phyloP scores from a whole-genome alignment of 305 asterid genomes.

The Rubia balearica region DNA sequence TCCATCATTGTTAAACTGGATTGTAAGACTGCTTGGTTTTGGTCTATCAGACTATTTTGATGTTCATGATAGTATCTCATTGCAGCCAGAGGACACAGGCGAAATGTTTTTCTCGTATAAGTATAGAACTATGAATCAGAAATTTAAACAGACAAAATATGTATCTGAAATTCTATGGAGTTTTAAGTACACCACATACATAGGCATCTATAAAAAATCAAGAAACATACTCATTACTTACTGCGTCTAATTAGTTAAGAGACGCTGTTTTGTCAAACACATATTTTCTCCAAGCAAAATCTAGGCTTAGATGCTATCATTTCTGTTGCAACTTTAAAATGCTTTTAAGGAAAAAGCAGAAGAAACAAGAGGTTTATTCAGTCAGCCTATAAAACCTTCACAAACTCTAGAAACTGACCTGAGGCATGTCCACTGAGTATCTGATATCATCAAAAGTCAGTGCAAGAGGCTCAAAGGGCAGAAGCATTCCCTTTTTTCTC shows the following conservation, averaged over 20 bases:
- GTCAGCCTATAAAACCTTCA: background rate
- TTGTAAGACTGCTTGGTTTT: background rate
- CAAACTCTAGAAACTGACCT: constrained; percentile 25
- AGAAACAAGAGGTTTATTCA: too few species aligned
- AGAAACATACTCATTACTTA: background rate
- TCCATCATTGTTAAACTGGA: background rate
- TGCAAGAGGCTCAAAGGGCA: constrained; percentile 68
- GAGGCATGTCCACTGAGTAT: constrained; percentile 73
- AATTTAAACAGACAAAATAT: background rate
- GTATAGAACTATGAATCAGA: background rate
- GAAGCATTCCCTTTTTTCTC: constrained; percentile 47
- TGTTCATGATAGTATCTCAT: background rate
- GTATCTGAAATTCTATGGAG: background rate
- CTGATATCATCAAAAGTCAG: constrained; percentile 49
- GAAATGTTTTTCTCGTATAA: background rate
- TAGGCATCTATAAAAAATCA: background rate
- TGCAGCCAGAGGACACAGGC: background rate
- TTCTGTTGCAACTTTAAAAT: background rate
- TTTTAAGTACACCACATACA: background rate
- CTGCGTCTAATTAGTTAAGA: background rate
- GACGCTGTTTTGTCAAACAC: background rate
- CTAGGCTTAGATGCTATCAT: background rate
- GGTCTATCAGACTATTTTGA: background rate
- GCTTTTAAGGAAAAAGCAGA: background rate
- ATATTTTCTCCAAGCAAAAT: background rate